Evolutionary conservation across 2,329 filamentous ascomycete genomes (phyloP).

Genomic region (Cryphonectria carpinicola): DNA sequence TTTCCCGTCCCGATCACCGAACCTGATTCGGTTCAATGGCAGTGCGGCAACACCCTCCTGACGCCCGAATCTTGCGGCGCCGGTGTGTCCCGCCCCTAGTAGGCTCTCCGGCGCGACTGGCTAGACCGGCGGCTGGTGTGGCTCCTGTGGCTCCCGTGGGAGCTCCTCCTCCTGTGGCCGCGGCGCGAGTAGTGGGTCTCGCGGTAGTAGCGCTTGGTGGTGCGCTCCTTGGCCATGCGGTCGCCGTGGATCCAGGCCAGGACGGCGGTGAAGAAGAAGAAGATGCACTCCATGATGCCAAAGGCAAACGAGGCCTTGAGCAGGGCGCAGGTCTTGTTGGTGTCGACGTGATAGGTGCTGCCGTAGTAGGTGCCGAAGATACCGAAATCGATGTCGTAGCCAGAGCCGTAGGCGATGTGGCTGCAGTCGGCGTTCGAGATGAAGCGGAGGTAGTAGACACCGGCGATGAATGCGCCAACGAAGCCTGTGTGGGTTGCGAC

Average conservation of each 20-base stretch:
- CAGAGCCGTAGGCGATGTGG: conserved; percentile 52
- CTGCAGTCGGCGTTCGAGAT: conserved; percentile 70
- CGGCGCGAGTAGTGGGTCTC: conserved; percentile 55
- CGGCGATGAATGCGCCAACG: conserved; percentile 66
- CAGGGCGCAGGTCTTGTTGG: conserved; percentile 85
- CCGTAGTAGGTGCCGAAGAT: conserved; percentile 61
- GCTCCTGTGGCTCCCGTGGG: conserved; percentile 46
- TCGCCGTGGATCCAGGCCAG: conserved; percentile 66
- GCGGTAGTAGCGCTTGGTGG: conserved; percentile 41
- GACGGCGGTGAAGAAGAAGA: conserved; percentile 78
- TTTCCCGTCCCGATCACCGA: neutral
- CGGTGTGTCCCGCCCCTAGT: conserved; percentile 39
- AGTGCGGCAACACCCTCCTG: neutral
- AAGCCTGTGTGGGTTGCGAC: conserved; percentile 43
- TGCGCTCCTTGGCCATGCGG: conserved; percentile 41
- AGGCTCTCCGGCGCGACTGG: conserved; percentile 56
- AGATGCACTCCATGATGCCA: conserved; percentile 83
- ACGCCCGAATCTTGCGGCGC: neutral
- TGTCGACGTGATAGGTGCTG: conserved; percentile 54
- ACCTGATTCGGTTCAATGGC: neutral
- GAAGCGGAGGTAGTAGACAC: conserved; percentile 61
- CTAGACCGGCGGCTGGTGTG: conserved; percentile 42
- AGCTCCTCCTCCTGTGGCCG: conserved; percentile 46
- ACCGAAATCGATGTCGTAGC: conserved; percentile 64
- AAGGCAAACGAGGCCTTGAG: conserved; percentile 89